Conservation (phyloP, 306 rosid genomes). For the Quercus alba region DNA sequence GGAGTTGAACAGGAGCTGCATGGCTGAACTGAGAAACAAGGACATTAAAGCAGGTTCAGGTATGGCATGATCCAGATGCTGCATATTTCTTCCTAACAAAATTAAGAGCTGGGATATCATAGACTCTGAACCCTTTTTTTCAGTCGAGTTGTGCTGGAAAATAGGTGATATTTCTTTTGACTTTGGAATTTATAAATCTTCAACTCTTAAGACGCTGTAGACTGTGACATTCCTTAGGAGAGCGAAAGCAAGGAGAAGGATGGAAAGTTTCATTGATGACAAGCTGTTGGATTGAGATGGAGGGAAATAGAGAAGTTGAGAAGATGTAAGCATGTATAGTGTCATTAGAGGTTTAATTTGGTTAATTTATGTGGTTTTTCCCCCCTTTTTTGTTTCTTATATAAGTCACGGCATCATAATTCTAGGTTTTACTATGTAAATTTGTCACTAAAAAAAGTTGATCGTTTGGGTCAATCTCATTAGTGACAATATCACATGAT, state of each 20-base stretch:
- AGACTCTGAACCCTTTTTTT: constrained; percentile 17
- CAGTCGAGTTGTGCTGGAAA: constrained; percentile 5
- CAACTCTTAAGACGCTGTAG: neutral
- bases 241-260: constrained; percentile 5
- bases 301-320: neutral
- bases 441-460: constrained; percentile 43
- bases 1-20: neutral
- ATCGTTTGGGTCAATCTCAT: constrained; percentile 29
- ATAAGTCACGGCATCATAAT: constrained; percentile 13
- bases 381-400: constrained; percentile 2
- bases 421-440: constrained; percentile 26
- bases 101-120: constrained; percentile 13
- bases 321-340: neutral
- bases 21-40: neutral
- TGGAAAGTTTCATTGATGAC: neutral
- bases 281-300: neutral
- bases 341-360: constrained; percentile 13
- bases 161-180: constrained; percentile 7
- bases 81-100: neutral
- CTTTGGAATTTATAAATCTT: constrained; percentile 16
- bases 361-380: neutral
- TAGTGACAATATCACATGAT: constrained; percentile 27
- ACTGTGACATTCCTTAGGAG: constrained; percentile 7
- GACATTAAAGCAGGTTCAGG: neutral
- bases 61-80: neutral